Evolutionary conservation across 2,329 filamentous ascomycete genomes (phyloP).

Genomic region (Pleoardoris graminearum): DNA sequence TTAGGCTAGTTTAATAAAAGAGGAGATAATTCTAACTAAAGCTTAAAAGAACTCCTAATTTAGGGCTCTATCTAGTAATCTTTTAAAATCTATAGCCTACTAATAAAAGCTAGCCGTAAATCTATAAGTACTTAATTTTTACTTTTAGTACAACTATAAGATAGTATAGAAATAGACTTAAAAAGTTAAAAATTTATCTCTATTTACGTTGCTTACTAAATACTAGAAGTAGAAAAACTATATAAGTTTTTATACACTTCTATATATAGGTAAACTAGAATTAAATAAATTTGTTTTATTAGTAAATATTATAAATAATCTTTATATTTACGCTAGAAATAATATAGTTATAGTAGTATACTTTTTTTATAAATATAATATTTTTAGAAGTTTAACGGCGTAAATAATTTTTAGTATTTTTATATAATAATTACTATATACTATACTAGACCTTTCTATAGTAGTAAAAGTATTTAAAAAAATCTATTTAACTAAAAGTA

Average conservation of each 20-base stretch:
- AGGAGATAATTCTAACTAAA: constrained; percentile 36
- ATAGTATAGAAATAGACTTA: constrained; percentile 49
- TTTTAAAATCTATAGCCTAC: background rate
- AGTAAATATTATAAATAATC: constrained; percentile 48
- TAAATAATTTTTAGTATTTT: constrained; percentile 29
- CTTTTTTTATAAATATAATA: constrained; percentile 34
- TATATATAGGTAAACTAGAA: constrained; percentile 48
- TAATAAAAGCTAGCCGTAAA: constrained; percentile 18
- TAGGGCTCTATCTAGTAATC: background rate
- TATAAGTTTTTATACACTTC: constrained; percentile 31
- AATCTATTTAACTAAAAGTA: constrained; percentile 7
- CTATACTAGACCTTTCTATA: constrained; percentile 23
- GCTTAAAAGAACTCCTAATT: constrained; percentile 28
- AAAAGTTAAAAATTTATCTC: constrained; percentile 44
- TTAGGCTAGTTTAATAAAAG: constrained; percentile 45
- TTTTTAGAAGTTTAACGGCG: constrained; percentile 25
- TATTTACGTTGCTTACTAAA: constrained; percentile 21
- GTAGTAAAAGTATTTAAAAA: constrained; percentile 10
- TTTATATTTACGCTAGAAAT: constrained; percentile 12
- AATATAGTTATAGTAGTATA: constrained; percentile 17
- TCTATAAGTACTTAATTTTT: constrained; percentile 43
- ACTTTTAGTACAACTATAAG: constrained; percentile 48
- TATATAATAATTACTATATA: constrained; percentile 43
- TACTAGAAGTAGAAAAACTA: constrained; percentile 37
- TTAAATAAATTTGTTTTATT: constrained; percentile 52